phyloP scores from a whole-genome alignment of 805 yeast genomes.

The Danielozyma ontarioensis region DNA sequence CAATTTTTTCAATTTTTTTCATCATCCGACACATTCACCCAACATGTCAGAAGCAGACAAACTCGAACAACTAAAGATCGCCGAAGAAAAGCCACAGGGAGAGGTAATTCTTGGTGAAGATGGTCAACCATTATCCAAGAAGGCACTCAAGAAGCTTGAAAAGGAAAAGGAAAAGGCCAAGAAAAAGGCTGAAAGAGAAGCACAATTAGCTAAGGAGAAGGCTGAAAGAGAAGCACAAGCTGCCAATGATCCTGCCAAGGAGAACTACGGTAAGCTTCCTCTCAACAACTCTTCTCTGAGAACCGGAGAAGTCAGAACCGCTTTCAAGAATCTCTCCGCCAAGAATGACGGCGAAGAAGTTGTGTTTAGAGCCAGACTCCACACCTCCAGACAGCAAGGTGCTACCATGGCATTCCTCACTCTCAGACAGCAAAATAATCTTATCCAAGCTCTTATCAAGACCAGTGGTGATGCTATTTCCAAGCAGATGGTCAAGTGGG shows the following conservation, averaged over 20 bases:
- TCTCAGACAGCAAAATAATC: conserved; percentile 82
- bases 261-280: conserved; percentile 84
- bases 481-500: conserved; percentile 97
- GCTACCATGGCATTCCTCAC: conserved; percentile 89
- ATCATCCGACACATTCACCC: too few relatives aligned
- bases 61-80: neutral
- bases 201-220: conserved; percentile 78
- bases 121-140: conserved; percentile 86
- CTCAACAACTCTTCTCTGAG: conserved; percentile 71
- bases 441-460: conserved; percentile 70
- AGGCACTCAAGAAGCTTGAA: conserved; percentile 90
- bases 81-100: conserved; percentile 3
- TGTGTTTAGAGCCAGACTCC: conserved; percentile 89
- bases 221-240: conserved; percentile 65
- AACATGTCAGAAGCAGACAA: neutral
- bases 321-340: conserved; percentile 52
- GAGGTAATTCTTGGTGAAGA: conserved; percentile 51
- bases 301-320: conserved; percentile 60
- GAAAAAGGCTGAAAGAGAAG: conserved; percentile 91
- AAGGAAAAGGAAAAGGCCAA: conserved; percentile 89
- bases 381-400: conserved; percentile 91
- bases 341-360: conserved; percentile 71
- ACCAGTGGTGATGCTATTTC: conserved; percentile 49
- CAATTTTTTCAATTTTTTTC: too few relatives aligned
- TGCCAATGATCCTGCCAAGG: conserved; percentile 83